Evolutionary conservation across 805 yeast species (phyloP).

Genomic region (Saturnispora sanitii): DNA sequence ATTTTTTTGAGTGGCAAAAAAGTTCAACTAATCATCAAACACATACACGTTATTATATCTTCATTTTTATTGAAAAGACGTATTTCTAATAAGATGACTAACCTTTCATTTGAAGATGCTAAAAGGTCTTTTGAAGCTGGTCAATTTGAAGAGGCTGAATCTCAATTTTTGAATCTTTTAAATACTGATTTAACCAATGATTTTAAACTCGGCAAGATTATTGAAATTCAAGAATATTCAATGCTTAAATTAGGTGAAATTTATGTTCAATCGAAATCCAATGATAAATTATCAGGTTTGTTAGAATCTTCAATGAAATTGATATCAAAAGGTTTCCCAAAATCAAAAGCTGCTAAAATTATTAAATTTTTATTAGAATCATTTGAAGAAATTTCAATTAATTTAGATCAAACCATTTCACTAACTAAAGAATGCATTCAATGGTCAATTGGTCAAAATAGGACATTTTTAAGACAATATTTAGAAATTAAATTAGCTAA

Average conservation of each 20-base stretch:
- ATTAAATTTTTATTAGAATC: slow-evolving; percentile 72
- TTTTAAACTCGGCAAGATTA: slow-evolving; percentile 29
- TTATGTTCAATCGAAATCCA: slow-evolving; percentile 42
- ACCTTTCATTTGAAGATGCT: slow-evolving; percentile 44
- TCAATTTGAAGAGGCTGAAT: slow-evolving; percentile 49
- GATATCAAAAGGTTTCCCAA: slow-evolving; percentile 62
- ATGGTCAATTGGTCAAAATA: slow-evolving; percentile 78
- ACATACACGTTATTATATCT: not conserved
- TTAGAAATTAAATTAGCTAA: slow-evolving; percentile 76
- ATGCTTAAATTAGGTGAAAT: slow-evolving; percentile 68
- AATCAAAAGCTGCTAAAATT: slow-evolving; percentile 90
- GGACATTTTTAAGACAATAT: slow-evolving; percentile 82
- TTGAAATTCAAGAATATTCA: slow-evolving; percentile 55
- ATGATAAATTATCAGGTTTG: slow-evolving; percentile 46
- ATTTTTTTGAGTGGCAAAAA: slow-evolving; percentile 2
- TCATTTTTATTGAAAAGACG: not conserved
- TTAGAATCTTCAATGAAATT: slow-evolving; percentile 58
- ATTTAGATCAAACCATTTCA: slow-evolving; percentile 59
- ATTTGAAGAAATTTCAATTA: slow-evolving; percentile 46
- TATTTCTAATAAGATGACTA: slow-evolving; percentile 17
- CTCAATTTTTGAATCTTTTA: slow-evolving; percentile 44
- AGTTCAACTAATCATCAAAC: not conserved
- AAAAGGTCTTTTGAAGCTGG: slow-evolving; percentile 43
- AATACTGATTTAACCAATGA: slow-evolving; percentile 13
- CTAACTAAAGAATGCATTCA: slow-evolving; percentile 72